Evolutionary conservation across 1,139 yeast genomes (phyloP).

Genomic region (Blastobotrys aristatus): DNA sequence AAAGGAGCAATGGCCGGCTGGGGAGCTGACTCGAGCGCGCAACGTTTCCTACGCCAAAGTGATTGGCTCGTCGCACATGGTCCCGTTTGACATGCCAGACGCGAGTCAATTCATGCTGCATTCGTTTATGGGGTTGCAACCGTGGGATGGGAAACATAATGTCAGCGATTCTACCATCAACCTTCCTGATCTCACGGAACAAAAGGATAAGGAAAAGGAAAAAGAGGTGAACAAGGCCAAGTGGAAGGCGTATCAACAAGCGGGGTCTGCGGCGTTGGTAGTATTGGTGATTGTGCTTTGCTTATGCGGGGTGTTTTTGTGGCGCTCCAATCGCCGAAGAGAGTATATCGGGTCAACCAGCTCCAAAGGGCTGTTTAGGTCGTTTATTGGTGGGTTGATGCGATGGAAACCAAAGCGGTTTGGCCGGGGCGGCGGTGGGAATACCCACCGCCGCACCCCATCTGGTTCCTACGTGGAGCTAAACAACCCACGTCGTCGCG

Average conservation of each 20-base stretch:
- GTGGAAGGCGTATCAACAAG: slow-evolving; percentile 37
- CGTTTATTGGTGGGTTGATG: slow-evolving; percentile 25
- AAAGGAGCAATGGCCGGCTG: slow-evolving; percentile 16
- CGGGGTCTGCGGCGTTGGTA: slow-evolving; percentile 37
- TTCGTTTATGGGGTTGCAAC: slow-evolving; percentile 30
- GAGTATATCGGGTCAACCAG: slow-evolving; percentile 2
- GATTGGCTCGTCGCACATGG: slow-evolving; percentile 86
- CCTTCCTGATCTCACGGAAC: neutral
- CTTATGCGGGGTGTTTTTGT: slow-evolving; percentile 26
- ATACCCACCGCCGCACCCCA: neutral
- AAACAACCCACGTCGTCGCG: slow-evolving; percentile 4
- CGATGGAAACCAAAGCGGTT: slow-evolving; percentile 26
- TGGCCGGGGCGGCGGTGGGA: neutral
- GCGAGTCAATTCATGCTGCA: slow-evolving; percentile 58
- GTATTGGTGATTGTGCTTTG: slow-evolving; percentile 30
- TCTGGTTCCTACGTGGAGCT: neutral
- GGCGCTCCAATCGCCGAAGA: slow-evolving; percentile 19
- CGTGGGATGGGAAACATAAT: slow-evolving; percentile 18
- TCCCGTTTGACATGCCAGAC: slow-evolving; percentile 77
- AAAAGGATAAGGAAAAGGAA: slow-evolving; percentile 20
- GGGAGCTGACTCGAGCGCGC: slow-evolving; percentile 41
- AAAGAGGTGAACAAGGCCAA: slow-evolving; percentile 32
- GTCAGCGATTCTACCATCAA: slow-evolving; percentile 9
- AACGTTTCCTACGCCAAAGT: slow-evolving; percentile 73
- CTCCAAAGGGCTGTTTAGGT: slow-evolving; percentile 15